Conservation (phyloP, 306 rosid species). For the Dryas drummondii region DNA sequence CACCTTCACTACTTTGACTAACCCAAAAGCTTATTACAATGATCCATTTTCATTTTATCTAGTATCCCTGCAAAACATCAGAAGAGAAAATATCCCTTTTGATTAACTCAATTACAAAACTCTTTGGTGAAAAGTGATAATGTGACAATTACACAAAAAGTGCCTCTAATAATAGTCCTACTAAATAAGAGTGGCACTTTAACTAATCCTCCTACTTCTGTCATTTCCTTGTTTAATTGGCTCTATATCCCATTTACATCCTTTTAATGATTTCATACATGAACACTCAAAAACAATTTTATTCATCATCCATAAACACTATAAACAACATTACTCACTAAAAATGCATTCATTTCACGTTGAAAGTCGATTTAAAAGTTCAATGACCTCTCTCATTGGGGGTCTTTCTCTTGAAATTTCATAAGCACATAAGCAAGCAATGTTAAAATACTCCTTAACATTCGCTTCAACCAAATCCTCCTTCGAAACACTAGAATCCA, state of each 20-base stretch:
- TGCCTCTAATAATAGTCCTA: no score
- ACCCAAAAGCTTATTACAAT: no score
- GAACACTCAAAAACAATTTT: no score
- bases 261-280: no score
- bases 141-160: no score
- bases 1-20: no score
- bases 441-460: constrained; percentile 59
- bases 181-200: no score
- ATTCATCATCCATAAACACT: background rate
- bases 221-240: background rate
- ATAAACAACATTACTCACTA: background rate
- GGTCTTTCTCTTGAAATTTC: constrained; percentile 60
- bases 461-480: constrained; percentile 43
- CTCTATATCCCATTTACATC: background rate
- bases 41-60: no score
- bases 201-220: background rate
- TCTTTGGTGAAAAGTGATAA: no score
- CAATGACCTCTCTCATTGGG: constrained; percentile 43
- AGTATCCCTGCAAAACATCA: no score
- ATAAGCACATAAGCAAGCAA: constrained; percentile 57
- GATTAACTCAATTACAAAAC: no score
- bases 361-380: constrained; percentile 32
- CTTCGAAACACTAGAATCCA: constrained; percentile 51
- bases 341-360: background rate
- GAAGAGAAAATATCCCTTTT: no score